Conservation (phyloP, 331 rosid species). For the Arachis monticola region DNA sequence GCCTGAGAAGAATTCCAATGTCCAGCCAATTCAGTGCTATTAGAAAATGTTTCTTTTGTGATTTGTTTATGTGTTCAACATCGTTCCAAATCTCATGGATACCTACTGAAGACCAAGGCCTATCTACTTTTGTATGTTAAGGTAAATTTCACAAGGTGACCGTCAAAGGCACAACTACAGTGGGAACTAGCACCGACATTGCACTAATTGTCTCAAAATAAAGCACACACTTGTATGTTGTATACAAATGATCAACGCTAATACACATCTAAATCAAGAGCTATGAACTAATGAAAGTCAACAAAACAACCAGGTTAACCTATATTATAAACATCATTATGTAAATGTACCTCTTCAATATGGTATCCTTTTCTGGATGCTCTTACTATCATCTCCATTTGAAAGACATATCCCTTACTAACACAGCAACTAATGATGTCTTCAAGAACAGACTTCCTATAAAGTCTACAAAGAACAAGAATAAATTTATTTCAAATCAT, state of each 20-base stretch:
- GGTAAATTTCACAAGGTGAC: constrained; percentile 24
- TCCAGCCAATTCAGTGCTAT: constrained; percentile 12
- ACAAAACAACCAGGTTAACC: constrained; percentile 26
- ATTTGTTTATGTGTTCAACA: constrained; percentile 16
- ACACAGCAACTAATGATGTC: constrained; percentile 90
- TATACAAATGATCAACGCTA: neutral
- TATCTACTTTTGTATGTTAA: neutral
- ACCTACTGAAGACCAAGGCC: constrained; percentile 21
- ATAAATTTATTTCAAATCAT: constrained; percentile 34
- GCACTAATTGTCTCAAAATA: constrained; percentile 10
- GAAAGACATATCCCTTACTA: constrained; percentile 96
- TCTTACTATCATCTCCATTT: constrained; percentile 98
- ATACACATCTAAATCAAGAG: constrained; percentile 15
- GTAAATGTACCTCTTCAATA: constrained; percentile 80
- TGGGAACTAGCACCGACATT: neutral
- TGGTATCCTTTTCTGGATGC: constrained; percentile 93
- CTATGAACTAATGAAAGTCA: constrained; percentile 1
- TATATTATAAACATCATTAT: constrained; percentile 26
- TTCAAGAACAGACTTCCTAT: constrained; percentile 85
- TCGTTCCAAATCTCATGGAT: constrained; percentile 2
- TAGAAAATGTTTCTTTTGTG: constrained; percentile 12
- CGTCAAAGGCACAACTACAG: constrained; percentile 19
- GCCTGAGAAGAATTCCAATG: constrained; percentile 4
- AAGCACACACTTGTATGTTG: constrained; percentile 12
- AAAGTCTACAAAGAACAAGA: constrained; percentile 64